A percentile compares a stretch with the other conserved stretches of the same genome.
Conservation (phyloP, 495 filamentous ascomycete genomes). For the Choiromyces venosus region DNA sequence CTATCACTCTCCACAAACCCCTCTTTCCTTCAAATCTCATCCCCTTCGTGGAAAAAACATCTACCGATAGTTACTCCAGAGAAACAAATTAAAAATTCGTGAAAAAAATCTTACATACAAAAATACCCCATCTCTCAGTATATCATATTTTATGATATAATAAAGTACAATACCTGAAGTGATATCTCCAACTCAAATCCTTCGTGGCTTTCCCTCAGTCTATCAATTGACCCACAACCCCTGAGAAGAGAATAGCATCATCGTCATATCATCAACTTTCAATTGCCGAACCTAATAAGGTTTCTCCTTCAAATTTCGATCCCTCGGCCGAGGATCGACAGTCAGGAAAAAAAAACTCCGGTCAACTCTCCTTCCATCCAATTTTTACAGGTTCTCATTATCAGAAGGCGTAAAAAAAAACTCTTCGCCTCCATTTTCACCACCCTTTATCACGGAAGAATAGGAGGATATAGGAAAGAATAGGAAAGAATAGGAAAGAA, state of each 20-base stretch:
- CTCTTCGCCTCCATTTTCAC: background rate
- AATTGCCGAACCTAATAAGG: conserved; percentile 1
- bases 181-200: background rate
- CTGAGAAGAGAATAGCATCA: background rate
- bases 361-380: background rate
- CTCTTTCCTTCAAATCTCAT: background rate
- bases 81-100: background rate
- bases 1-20: background rate
- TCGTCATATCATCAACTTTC: background rate
- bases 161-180: background rate
- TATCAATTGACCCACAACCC: background rate
- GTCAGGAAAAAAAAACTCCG: background rate
- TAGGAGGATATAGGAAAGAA: no score
- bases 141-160: background rate
- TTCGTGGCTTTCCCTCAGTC: background rate
- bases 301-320: background rate
- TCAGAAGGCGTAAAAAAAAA: background rate
- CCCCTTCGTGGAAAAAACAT: background rate
- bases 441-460: background rate
- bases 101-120: background rate
- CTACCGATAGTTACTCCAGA: background rate
- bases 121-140: background rate
- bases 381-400: background rate
- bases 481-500: background rate
- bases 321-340: background rate